A percentile compares a stretch with the other conserved stretches of the same genome.
Evolutionary conservation across 352 stramenopile genomes (phyloP).

Genomic region (Globisporangium cystogenes): DNA sequence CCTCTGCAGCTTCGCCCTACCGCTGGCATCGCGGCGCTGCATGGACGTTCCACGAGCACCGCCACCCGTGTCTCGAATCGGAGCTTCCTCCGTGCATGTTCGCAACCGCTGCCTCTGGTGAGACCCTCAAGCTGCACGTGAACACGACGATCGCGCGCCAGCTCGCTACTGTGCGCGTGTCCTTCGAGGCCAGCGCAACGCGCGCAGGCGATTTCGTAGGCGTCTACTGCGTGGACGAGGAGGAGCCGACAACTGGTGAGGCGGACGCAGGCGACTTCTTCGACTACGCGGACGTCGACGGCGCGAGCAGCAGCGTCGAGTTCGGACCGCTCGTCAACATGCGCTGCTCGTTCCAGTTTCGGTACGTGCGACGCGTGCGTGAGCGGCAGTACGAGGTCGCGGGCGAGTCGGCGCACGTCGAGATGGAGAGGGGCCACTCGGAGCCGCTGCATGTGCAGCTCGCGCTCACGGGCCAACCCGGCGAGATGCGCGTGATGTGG

Average conservation of each 20-base stretch:
- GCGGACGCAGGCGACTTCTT: conserved; percentile 2
- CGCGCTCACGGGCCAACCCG: conserved; percentile 7
- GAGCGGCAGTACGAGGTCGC: conserved; percentile 1
- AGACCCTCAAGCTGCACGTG: not conserved
- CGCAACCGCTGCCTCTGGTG: too few relatives aligned
- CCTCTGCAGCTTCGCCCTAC: not conserved
- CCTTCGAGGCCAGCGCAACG: conserved; percentile 9
- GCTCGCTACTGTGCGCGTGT: conserved; percentile 12
- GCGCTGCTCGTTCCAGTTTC: conserved; percentile 42
- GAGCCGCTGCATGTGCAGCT: conserved; percentile 24
- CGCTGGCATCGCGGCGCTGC: conserved; percentile 27
- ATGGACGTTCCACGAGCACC: conserved; percentile 25
- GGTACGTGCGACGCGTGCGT: conserved; percentile 9
- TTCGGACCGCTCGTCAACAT: conserved; percentile 45
- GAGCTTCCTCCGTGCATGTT: not conserved
- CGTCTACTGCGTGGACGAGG: conserved; percentile 29
- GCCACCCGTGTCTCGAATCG: conserved; percentile 21
- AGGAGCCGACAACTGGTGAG: conserved; percentile 6
- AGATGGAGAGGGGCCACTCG: conserved; percentile 28
- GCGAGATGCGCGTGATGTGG: conserved; percentile 56
- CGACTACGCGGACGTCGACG: conserved; percentile 23
- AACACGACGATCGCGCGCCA: conserved; percentile 24
- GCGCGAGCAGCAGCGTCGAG: conserved; percentile 11
- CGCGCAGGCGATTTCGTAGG: conserved; percentile 22
- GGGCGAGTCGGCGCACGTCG: conserved; percentile 21